Evolutionary conservation across 2,329 filamentous ascomycete species (phyloP), one percentile per base, ranked within the genome.

Genomic region (Hymenoscyphus occultus): DNA sequence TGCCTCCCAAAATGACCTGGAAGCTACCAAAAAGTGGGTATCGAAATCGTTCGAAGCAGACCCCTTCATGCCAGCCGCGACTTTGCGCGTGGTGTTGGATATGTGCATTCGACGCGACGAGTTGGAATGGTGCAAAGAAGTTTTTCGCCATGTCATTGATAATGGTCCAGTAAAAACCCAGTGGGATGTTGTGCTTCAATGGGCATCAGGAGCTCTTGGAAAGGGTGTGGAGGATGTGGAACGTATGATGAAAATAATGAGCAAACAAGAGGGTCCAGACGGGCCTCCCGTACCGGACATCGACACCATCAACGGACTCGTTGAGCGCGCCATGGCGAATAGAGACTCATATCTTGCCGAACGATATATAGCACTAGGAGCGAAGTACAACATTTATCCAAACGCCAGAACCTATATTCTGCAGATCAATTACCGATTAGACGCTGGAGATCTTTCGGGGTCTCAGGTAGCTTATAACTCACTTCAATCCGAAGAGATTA

Each of bases 171-270:
- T 73, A 54, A 86, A 89, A 68, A 77, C 81, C 39, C 83, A 83
- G 28, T 92, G 90, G 87, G 89, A 95, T 73, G 82, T 88, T 13
- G 80, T 92, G 13, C 84, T 95, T 56, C 85, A 91, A 61, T 93
- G 90, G 87, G 89, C 91, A 39, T 87, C 90, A 13, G 83, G 89
- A 7, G 84, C 87, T 10, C 76, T 84, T 63, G 90, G 88, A 22
- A 90, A 89, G 73, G 86, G 87, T 1, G 85, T 90, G 0, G 86
- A 92, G 75, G 87, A 92, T 74, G 82, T 93, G 66, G 83, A 86
- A 63, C 85, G 87, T 69, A 92, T 93, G 86, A 84, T 95, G 65
- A 80, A 84, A 56, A 81, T 88, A 22, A 89, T 92, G 82, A 76
- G 80, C n/a, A 77, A 80, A 12, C 78, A 81, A 59, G 83, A 80